A percentile compares a stretch with the other conserved stretches of the same genome.
Evolutionary conservation across 495 filamentous ascomycete genomes (phyloP).

Genomic region (Tuber calosporum): DNA sequence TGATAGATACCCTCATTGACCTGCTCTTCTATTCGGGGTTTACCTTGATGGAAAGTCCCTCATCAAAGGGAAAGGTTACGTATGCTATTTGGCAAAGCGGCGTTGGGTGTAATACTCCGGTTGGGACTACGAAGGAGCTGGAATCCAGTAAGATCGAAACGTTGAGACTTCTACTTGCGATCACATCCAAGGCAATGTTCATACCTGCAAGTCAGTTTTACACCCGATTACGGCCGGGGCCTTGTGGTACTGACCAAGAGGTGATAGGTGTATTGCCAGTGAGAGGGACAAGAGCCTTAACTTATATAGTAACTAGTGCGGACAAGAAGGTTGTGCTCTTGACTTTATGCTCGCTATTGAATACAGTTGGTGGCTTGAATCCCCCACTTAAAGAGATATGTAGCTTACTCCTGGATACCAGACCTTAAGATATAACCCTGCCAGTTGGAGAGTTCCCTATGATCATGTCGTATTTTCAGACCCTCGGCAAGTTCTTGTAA

Average conservation of each 20-base stretch:
- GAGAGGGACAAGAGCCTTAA: slow-evolving; percentile 77
- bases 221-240: background rate
- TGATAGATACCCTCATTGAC: slow-evolving; percentile 85
- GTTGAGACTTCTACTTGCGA: slow-evolving; percentile 72
- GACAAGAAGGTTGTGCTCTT: slow-evolving; percentile 91
- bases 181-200: slow-evolving; percentile 89
- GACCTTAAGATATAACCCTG: slow-evolving; percentile 95
- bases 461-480: slow-evolving; percentile 91
- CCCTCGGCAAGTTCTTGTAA: slow-evolving; percentile 82
- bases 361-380: slow-evolving; percentile 62
- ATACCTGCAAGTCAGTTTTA: slow-evolving; percentile 61
- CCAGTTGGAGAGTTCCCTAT: slow-evolving; percentile 88
- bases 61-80: slow-evolving; percentile 66
- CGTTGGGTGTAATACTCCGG: slow-evolving; percentile 84
- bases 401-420: slow-evolving; percentile 38
- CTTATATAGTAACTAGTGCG: slow-evolving; percentile 75
- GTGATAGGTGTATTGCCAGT: slow-evolving; percentile 62
- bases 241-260: slow-evolving; percentile 14
- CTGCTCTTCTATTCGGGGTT: slow-evolving; percentile 87
- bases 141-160: slow-evolving; percentile 91
- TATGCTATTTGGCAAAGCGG: slow-evolving; percentile 98
- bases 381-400: background rate
- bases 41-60: slow-evolving; percentile 59
- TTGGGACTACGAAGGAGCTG: slow-evolving; percentile 79
- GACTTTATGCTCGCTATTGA: slow-evolving; percentile 81